These are phyloP conservation scores for Lithohypha guttulata DNA, from an alignment of 2,329 filamentous ascomycete species.

Conservation along the genomic window DNA sequence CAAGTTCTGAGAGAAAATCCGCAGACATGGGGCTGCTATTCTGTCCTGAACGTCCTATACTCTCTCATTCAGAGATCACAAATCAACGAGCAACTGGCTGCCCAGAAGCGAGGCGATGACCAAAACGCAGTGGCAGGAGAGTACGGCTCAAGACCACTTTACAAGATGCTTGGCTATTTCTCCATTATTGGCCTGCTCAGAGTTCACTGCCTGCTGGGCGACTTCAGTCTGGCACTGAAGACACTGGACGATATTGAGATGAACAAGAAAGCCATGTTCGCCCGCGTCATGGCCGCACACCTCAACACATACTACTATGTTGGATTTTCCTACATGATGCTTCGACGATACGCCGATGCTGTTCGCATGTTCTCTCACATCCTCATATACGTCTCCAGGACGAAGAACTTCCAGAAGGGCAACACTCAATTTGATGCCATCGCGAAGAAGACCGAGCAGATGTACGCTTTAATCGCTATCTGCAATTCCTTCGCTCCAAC, in stretches of 20 bases:
- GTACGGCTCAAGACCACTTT: conserved; percentile 86
- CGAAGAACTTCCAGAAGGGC: conserved; percentile 99
- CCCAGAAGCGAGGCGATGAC: conserved; percentile 90
- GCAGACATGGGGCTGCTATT: conserved; percentile 99
- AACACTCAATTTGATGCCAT: conserved; percentile 83
- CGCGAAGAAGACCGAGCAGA: conserved; percentile 99
- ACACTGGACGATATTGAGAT: conserved; percentile 98
- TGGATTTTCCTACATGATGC: conserved; percentile 99
- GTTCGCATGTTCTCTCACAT: conserved; percentile 99
- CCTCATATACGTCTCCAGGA: conserved; percentile 93
- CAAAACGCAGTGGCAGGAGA: conserved; percentile 79
- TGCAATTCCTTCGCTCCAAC: conserved; percentile 97
- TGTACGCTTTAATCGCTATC: conserved; percentile 98
- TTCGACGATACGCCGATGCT: conserved; percentile 97
- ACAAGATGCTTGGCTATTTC: conserved; percentile 98
- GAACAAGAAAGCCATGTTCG: conserved; percentile 99
- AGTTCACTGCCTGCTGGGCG: conserved; percentile 90
- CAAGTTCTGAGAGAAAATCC: conserved; percentile 88
- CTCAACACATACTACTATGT: conserved; percentile 99
- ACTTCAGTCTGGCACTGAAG: conserved; percentile 97
- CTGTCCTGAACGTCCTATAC: conserved; percentile 97
- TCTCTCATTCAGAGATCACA: conserved; percentile 97
- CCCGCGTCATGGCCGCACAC: conserved; percentile 97
- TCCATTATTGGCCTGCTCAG: conserved; percentile 95
- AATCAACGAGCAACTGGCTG: conserved; percentile 92